A percentile compares a stretch with the other conserved stretches of the same genome.
These are phyloP conservation scores for Pyrenophora seminiperda DNA, from an alignment of 2,329 filamentous ascomycete genomes.

Conservation along the genomic window DNA sequence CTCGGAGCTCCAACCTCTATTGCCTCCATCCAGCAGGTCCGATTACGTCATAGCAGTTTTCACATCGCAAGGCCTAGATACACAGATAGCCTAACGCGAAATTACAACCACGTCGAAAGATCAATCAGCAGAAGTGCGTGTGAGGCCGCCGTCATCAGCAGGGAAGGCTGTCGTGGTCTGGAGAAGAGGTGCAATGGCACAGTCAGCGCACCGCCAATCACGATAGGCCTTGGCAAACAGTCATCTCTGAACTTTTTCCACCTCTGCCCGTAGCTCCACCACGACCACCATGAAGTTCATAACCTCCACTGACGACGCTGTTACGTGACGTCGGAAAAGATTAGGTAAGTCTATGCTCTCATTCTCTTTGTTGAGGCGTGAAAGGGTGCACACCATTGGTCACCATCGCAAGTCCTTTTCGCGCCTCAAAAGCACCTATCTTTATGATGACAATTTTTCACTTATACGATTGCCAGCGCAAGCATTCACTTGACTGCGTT, in stretches of 20 bases:
- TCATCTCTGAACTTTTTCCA: conserved; percentile 11
- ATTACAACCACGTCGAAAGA: no score
- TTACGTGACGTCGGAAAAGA: conserved; percentile 16
- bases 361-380: neutral
- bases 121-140: no score
- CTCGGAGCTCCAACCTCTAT: no score
- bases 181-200: no score
- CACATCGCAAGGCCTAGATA: neutral
- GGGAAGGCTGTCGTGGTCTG: neutral
- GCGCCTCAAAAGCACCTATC: neutral
- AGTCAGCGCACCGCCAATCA: conserved; percentile 6
- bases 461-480: conserved; percentile 32
- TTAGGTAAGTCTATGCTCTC: conserved; percentile 14
- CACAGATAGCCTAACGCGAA: neutral
- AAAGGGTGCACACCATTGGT: neutral
- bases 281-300: conserved; percentile 18
- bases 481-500: conserved; percentile 42
- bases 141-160: neutral
- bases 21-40: conserved; percentile 1
- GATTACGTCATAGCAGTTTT: conserved; percentile 15
- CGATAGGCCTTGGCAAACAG: conserved; percentile 13
- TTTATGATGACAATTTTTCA: conserved; percentile 36
- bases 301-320: conserved; percentile 12
- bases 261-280: conserved; percentile 7
- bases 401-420: neutral